These are phyloP conservation scores for Talaromyces borbonicus DNA, from an alignment of 495 filamentous ascomycete species.

Conservation along the genomic window DNA sequence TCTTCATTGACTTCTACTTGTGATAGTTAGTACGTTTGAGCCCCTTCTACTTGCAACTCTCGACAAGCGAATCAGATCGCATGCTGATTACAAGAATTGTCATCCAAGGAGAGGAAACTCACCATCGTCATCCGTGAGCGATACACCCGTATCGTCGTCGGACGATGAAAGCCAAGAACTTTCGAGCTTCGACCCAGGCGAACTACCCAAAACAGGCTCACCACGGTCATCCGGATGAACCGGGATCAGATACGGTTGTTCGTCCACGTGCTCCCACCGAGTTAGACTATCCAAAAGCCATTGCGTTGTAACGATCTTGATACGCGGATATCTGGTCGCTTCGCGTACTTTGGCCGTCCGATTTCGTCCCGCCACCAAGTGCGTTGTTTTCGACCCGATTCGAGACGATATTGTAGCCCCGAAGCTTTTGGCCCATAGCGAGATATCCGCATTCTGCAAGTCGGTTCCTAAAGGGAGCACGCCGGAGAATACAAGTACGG, in stretches of 20 bases:
- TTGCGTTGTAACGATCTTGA: constrained; percentile 82
- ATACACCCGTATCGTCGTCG: constrained; percentile 34
- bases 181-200: constrained; percentile 24
- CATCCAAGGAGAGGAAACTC: constrained; percentile 2
- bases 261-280: constrained; percentile 66
- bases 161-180: constrained; percentile 31
- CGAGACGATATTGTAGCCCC: constrained; percentile 61
- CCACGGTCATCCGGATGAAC: constrained; percentile 53
- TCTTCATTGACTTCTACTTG: constrained; percentile 31
- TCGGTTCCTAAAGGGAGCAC: constrained; percentile 75
- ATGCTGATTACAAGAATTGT: no score
- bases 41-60: no score
- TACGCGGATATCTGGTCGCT: constrained; percentile 57
- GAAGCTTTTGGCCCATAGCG: constrained; percentile 73
- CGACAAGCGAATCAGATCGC: no score
- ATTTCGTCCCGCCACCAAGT: constrained; percentile 61
- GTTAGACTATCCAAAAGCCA: constrained; percentile 80
- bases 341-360: constrained; percentile 84
- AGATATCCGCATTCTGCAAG: constrained; percentile 69
- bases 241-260: constrained; percentile 60
- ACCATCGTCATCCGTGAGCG: constrained; percentile 29
- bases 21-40: constrained; percentile 29
- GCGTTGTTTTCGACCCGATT: constrained; percentile 49
- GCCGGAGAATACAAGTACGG: constrained; percentile 76
- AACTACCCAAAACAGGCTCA: constrained; percentile 22